These are phyloP conservation scores for Euphorbia lathyris DNA, from an alignment of 345 rosid genomes.

Conservation along the genomic window DNA sequence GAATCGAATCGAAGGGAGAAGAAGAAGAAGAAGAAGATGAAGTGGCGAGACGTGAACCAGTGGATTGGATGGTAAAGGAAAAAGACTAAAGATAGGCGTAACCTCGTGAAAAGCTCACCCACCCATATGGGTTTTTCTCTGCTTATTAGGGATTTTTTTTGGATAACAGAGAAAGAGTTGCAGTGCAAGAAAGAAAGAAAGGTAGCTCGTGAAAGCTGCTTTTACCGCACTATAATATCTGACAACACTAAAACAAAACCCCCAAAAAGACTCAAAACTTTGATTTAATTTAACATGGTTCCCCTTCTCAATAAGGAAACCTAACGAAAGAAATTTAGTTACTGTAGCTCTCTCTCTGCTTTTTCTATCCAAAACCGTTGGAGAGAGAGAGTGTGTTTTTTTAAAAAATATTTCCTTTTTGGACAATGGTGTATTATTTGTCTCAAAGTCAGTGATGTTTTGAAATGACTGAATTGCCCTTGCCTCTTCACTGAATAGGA, in stretches of 20 bases:
- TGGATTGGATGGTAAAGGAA: conserved; percentile 35
- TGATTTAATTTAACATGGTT: neutral
- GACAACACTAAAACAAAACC: neutral
- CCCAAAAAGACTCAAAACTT: neutral
- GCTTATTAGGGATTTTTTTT: neutral
- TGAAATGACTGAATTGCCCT: neutral
- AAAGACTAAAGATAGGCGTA: conserved; percentile 27
- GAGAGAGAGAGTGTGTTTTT: neutral
- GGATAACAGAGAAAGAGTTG: conserved; percentile 9
- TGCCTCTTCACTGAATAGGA: neutral
- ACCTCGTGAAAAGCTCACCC: conserved; percentile 50
- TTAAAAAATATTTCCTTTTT: neutral
- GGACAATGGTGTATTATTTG: neutral
- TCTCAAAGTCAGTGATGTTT: conserved; percentile 11
- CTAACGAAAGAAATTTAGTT: neutral
- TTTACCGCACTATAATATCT: neutral
- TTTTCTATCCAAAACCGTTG: conserved; percentile 15
- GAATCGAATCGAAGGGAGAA: conserved; percentile 8
- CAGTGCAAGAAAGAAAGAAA: conserved; percentile 13
- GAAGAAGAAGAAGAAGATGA: conserved; percentile 18
- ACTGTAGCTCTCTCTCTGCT: neutral
- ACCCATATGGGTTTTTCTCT: conserved; percentile 20
- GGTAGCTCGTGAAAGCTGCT: conserved; percentile 26
- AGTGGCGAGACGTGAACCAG: conserved; percentile 24
- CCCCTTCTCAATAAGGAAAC: neutral